Percentiles rank a stretch among this genome's conserved stretches.
phyloP scores from a whole-genome alignment of 2,329 filamentous ascomycete species.

The Myriosclerotinia scirpicola region DNA sequence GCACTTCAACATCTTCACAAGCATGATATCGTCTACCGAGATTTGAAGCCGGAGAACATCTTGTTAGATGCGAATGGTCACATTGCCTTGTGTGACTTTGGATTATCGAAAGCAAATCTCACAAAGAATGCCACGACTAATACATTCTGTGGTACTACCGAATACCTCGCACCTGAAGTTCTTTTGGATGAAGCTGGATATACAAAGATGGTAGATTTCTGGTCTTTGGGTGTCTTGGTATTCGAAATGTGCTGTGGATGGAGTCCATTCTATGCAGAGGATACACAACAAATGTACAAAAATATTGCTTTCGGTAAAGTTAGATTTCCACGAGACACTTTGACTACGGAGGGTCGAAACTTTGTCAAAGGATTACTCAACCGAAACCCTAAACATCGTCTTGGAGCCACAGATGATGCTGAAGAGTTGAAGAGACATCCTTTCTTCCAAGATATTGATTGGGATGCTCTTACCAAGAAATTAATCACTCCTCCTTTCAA shows the following conservation, averaged over 20 bases:
- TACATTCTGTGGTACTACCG: constrained; percentile 97
- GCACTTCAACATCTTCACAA: constrained; percentile 93
- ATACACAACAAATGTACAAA: constrained; percentile 99
- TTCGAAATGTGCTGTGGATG: constrained; percentile 99
- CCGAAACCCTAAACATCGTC: constrained; percentile 91
- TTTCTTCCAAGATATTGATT: constrained; percentile 94
- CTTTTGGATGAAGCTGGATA: constrained; percentile 95
- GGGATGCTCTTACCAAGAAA: constrained; percentile 85
- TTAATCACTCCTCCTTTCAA: constrained; percentile 95
- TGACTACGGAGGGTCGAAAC: constrained; percentile 92
- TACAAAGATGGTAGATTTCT: constrained; percentile 99
- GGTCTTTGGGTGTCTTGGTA: constrained; percentile 94
- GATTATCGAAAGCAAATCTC: constrained; percentile 93
- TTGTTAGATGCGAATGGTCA: constrained; percentile 95
- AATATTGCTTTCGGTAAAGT: constrained; percentile 99
- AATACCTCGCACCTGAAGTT: constrained; percentile 95
- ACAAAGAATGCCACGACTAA: constrained; percentile 98
- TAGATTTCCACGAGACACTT: constrained; percentile 88
- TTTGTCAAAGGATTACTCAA: constrained; percentile 98
- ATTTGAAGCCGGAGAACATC: constrained; percentile 97
- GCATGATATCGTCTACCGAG: constrained; percentile 96
- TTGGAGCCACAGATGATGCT: constrained; percentile 87
- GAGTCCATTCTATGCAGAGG: constrained; percentile 98
- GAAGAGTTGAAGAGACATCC: constrained; percentile 91
- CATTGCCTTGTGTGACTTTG: constrained; percentile 96